Percentiles rank a stretch among this genome's conserved stretches.
phyloP scores from a whole-genome alignment of 345 rosid species.

The Euclidium syriacum region DNA sequence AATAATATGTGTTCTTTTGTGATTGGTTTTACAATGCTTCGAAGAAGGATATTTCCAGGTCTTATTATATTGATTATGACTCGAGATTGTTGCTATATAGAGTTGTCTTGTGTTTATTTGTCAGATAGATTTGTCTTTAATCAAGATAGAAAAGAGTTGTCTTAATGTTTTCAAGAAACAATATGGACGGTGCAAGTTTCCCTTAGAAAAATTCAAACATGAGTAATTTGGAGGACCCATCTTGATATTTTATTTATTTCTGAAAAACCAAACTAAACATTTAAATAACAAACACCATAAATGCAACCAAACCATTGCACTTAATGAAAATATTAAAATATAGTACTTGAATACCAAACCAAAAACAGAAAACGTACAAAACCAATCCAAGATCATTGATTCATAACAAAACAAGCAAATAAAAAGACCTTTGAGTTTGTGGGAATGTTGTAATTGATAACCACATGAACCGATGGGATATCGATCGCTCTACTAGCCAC shows the following conservation, averaged over 20 bases:
- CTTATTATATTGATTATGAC: constrained; percentile 3
- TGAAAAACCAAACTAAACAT: too few relatives aligned
- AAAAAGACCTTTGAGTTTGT: constrained; percentile 36
- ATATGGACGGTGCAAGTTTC: constrained; percentile 26
- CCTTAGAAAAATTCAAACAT: not conserved
- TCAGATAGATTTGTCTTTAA: too few relatives aligned
- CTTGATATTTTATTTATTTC: not conserved
- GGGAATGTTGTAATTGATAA: constrained; percentile 91
- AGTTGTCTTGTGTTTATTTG: too few relatives aligned
- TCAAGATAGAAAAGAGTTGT: not conserved
- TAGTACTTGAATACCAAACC: too few relatives aligned
- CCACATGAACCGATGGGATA: constrained; percentile 93
- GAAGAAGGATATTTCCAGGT: constrained; percentile 10
- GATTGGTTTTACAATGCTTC: not conserved
- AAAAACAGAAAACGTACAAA: too few relatives aligned
- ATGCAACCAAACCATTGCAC: too few relatives aligned
- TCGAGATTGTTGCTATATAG: too few relatives aligned
- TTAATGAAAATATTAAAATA: too few relatives aligned
- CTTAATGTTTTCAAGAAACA: not conserved
- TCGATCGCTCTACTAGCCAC: constrained; percentile 99
- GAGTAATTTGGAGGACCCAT: not conserved
- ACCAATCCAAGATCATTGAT: too few relatives aligned
- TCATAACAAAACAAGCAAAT: not conserved
- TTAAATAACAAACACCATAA: too few relatives aligned
- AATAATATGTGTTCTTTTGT: too few relatives aligned